Evolutionary conservation across 805 yeast genomes (phyloP), one percentile per base, ranked within the genome.

Genomic region (Priceomyces fermenticarens): DNA sequence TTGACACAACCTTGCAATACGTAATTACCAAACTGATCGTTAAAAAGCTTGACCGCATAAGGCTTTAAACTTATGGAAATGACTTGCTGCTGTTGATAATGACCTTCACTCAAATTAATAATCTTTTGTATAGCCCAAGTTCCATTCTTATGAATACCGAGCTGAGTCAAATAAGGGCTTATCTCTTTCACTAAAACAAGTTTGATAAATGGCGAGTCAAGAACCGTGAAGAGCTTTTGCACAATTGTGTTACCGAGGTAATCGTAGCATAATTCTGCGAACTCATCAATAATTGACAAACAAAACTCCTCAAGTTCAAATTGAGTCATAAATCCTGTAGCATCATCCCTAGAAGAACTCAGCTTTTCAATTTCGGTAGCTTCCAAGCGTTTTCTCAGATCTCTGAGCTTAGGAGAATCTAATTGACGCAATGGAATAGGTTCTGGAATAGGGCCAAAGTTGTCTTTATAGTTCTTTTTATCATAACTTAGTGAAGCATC

Each of bases 81-180:
- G 36, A 85, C 58, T 51, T 72, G 65, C 60, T 79, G 83, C 40
- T 67, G 73, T 45, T 63, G 70, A 31, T 42, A 51, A 23, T 60
- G 62, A 53, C 81, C 87, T 78, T 73, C 33, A 73, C 80, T 36
- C 80, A 80, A 47, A 49, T 81, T 85, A 51, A 93, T 89, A 62
- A 93, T 83, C 63, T 91, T 93, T 63, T 93, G 99, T 16, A 96
- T 95, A 2, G 97, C 98, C 99, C 99, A 93, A 4, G 99, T 93
- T 46, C 99, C 99, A 61, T 93, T 93, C 57, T 93, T 93, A 67
- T 93, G 99, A 41, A 88, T 83, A 52, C 97, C 93, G 73, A 91
- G 84, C 52, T 88, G 95, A 1, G 97, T 87, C 47, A 93, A 70
- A 55, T 75, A 87, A 20, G 90, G 95, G 3, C 84, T 70, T 31